Evolutionary conservation across 2,329 filamentous ascomycete genomes (phyloP).

Genomic region (Penicillium vulpinum): DNA sequence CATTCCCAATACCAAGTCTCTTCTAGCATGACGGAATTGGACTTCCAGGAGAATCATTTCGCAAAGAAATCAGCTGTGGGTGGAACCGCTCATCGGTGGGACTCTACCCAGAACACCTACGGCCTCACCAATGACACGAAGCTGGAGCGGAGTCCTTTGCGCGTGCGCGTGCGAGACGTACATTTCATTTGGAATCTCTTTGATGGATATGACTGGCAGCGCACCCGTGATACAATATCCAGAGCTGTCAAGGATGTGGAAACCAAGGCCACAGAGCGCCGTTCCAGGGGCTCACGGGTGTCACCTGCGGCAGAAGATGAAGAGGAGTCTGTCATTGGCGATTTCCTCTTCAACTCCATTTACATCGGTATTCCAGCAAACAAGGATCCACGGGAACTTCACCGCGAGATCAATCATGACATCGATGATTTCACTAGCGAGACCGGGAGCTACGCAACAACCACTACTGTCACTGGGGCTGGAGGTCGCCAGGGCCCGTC

Average conservation of each 20-base stretch:
- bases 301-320: slow-evolving; percentile 61
- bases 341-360: slow-evolving; percentile 97
- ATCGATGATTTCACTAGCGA: slow-evolving; percentile 85
- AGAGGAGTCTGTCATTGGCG: slow-evolving; percentile 83
- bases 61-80: slow-evolving; percentile 60
- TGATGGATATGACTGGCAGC: slow-evolving; percentile 95
- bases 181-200: slow-evolving; percentile 97
- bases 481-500: slow-evolving; percentile 40
- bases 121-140: slow-evolving; percentile 63
- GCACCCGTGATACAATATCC: slow-evolving; percentile 80
- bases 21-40: slow-evolving; percentile 62
- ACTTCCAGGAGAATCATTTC: slow-evolving; percentile 79
- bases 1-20: slow-evolving; percentile 56
- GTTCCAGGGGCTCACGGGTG: slow-evolving; percentile 58
- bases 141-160: slow-evolving; percentile 68
- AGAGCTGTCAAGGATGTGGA: slow-evolving; percentile 89
- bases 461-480: slow-evolving; percentile 54
- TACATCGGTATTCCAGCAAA: slow-evolving; percentile 92
- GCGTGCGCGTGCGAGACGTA: slow-evolving; percentile 77
- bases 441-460: slow-evolving; percentile 83
- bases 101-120: slow-evolving; percentile 74
- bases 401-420: slow-evolving; percentile 81
- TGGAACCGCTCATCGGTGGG: slow-evolving; percentile 75
- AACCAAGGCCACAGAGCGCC: slow-evolving; percentile 73
- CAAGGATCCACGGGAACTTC: slow-evolving; percentile 77